Base-by-base conservation (phyloP, 2,329 filamentous ascomycete species). In the Scolecobasidium constrictum region DNA sequence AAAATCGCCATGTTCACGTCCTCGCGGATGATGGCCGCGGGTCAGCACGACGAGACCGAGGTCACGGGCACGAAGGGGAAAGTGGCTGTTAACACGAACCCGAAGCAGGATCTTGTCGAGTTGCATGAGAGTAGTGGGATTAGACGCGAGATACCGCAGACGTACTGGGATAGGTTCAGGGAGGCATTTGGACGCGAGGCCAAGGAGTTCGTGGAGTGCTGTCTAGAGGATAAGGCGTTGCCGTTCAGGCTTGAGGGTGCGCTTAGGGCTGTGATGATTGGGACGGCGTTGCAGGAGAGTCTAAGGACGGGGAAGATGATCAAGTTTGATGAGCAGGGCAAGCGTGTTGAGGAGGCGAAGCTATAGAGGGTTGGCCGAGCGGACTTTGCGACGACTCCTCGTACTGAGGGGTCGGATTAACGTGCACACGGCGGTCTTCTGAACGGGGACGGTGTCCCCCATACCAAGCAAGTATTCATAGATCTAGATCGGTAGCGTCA, bases 341-440 rank as follows among this genome's bases (percentile, higher is more conserved):
- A 61, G 17, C 58, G 68, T 38, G 54, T 69, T 19, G 65, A 31
- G 26, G 26, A 31, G n/a, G n/a, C n/a, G n/a, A n/a, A n/a, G n/a
- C n/a, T n/a, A n/a, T n/a, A n/a, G 4, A 66, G 69, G 54, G 63
- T 67, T 13, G n/a, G n/a, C 67, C 68, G 3, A 71, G 55, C 11
- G 68, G 68, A 46, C 64, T 67, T 66, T 86, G 86, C 13, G 82
- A 81, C 49, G 84, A 79, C 56, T 86, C 65, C 53, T 83, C 83
- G 83, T 55, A 77, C 73, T 45, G 77, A 78, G 5, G 79, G 79
- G 9, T 76, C 63, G n/a, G n/a, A n/a, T n/a, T n/a, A n/a, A n/a
- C n/a, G n/a, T n/a, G n/a, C n/a, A n/a, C n/a, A n/a, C n/a, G n/a
- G n/a, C n/a, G n/a, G n/a, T n/a, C n/a, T n/a, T n/a, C n/a, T n/a